phyloP scores from a whole-genome alignment of 768 basidiomycete genomes.

The Tricholoma bakamatsutake region DNA sequence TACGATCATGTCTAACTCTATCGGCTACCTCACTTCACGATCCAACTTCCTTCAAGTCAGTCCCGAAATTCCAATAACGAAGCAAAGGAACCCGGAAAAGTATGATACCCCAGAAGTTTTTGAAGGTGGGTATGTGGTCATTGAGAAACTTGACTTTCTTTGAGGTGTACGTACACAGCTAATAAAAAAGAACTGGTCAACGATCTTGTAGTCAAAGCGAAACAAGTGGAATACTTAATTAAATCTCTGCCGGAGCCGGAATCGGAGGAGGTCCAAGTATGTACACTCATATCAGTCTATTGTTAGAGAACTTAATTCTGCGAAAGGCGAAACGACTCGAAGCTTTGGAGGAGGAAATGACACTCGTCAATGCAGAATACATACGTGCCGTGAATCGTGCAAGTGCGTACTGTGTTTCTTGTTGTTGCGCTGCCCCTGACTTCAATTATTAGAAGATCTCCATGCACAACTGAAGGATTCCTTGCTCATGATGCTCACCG shows the following conservation, averaged over 20 bases:
- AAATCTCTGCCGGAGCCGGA: conserved; percentile 75
- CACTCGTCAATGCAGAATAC: conserved; percentile 71
- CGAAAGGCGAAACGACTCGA: conserved; percentile 60
- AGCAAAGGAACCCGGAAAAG: conserved; percentile 66
- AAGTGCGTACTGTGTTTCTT: conserved; percentile 42
- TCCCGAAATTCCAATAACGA: conserved; percentile 77
- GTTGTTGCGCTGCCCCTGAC: not conserved
- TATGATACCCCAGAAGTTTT: conserved; percentile 69
- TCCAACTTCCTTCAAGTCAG: conserved; percentile 77
- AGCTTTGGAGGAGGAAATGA: conserved; percentile 65
- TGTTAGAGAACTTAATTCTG: not conserved
- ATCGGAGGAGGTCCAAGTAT: conserved; percentile 69
- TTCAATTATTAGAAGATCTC: conserved; percentile 41
- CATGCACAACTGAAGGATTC: conserved; percentile 57
- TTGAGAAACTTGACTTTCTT: not conserved
- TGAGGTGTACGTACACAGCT: conserved; percentile 34
- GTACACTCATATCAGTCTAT: conserved; percentile 3
- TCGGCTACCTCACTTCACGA: conserved; percentile 73
- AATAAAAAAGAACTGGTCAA: conserved; percentile 81
- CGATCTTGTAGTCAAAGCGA: conserved; percentile 81
- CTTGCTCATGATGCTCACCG: conserved; percentile 49
- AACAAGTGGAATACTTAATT: conserved; percentile 84
- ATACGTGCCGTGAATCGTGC: conserved; percentile 64
- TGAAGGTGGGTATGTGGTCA: conserved; percentile 44
- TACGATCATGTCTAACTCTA: conserved; percentile 79